These are phyloP conservation scores for Gossypium thurberi DNA, from an alignment of 345 rosid genomes.

Conservation along the genomic window DNA sequence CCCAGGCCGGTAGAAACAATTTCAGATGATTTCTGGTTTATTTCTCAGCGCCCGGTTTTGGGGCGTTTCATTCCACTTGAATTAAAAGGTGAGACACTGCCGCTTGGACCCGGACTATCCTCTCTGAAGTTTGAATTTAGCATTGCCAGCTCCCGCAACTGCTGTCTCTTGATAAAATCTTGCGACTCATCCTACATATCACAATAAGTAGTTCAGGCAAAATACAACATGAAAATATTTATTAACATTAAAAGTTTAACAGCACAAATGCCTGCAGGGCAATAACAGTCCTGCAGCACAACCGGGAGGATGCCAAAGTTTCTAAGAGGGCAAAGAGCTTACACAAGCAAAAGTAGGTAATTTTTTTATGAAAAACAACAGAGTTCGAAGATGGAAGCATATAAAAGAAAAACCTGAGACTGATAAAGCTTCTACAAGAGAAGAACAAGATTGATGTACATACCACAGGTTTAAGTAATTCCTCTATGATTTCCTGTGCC, in stretches of 20 bases:
- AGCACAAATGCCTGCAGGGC: not conserved
- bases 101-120: slow-evolving; percentile 95
- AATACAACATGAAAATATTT: not conserved
- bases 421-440: not conserved
- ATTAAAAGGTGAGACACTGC: slow-evolving; percentile 92
- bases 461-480: slow-evolving; percentile 93
- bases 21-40: not conserved
- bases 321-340: not conserved
- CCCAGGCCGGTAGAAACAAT: slow-evolving; percentile 16
- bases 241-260: not conserved
- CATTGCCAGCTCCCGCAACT: slow-evolving; percentile 84
- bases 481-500: slow-evolving; percentile 79
- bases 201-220: not conserved
- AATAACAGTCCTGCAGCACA: not conserved
- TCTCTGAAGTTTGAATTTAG: slow-evolving; percentile 87
- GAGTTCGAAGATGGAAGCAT: not conserved
- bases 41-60: slow-evolving; percentile 68
- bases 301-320: too few species aligned
- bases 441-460: slow-evolving; percentile 18
- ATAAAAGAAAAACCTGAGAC: not conserved
- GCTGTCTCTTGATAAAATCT: slow-evolving; percentile 93
- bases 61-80: slow-evolving; percentile 96
- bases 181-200: slow-evolving; percentile 82
- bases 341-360: not conserved
- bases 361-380: not conserved